Evolutionary conservation across 164 flowering plant genomes (phyloP).

Genomic region (Magnolia officinalis): DNA sequence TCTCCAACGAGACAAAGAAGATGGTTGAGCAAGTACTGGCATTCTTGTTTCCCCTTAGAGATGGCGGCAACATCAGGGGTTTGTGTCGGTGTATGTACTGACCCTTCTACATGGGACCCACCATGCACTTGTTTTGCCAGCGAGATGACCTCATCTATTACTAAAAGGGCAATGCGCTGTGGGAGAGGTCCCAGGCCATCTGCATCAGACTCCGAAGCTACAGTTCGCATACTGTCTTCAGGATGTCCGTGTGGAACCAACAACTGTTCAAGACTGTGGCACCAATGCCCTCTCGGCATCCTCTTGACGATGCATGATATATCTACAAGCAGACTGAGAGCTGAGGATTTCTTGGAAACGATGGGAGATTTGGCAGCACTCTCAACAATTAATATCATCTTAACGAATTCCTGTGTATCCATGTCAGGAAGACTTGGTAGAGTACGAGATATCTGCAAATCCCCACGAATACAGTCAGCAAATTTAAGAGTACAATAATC

Average conservation of each 20-base stretch:
- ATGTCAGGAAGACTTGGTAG: conserved; percentile 17
- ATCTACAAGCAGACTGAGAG: conserved; percentile 40
- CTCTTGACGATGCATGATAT: conserved; percentile 28
- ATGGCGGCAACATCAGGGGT: background rate
- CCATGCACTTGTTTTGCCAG: conserved; percentile 21
- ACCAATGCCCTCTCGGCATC: conserved; percentile 13
- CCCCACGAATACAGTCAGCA: conserved; percentile 14
- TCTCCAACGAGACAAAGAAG: conserved; percentile 35
- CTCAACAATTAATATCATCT: conserved; percentile 35
- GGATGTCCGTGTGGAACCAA: background rate
- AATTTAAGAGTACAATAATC: background rate
- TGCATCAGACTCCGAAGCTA: conserved; percentile 12
- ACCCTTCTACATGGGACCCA: background rate
- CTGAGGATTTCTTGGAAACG: conserved; percentile 29
- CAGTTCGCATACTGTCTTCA: background rate
- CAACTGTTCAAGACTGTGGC: background rate
- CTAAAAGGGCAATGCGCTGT: conserved; percentile 28
- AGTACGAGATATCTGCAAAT: conserved; percentile 43
- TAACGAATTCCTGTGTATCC: conserved; percentile 34
- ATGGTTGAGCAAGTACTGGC: conserved; percentile 34
- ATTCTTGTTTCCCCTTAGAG: conserved; percentile 28
- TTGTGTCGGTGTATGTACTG: too few species aligned
- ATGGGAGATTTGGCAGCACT: conserved; percentile 36
- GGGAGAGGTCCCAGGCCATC: conserved; percentile 21
- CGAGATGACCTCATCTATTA: conserved; percentile 34